Conservation (phyloP, 2,329 filamentous ascomycete genomes). For the Microdochium nivale region DNA sequence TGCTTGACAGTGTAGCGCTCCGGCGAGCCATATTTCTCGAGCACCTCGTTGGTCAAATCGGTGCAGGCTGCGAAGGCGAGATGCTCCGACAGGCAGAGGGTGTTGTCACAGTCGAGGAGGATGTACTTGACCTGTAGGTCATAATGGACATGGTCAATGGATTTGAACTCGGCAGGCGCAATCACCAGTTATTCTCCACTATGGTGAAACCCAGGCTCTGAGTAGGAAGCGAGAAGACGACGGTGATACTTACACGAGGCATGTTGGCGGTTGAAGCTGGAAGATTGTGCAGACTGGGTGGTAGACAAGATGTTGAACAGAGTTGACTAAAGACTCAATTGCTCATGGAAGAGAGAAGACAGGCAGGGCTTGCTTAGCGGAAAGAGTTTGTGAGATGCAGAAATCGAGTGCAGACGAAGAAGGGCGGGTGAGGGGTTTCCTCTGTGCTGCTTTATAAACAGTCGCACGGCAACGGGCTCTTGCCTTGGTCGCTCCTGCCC, state of each 20-base stretch:
- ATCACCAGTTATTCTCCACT: background rate
- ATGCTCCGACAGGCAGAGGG: constrained; percentile 66
- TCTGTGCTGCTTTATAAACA: background rate
- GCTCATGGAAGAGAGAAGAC: background rate
- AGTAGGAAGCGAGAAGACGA: background rate
- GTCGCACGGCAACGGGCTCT: background rate
- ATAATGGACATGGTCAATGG: background rate
- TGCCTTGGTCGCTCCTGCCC: background rate
- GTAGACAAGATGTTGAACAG: too few relatives aligned
- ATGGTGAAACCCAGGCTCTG: background rate
- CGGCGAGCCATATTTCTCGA: constrained; percentile 50
- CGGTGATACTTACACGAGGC: constrained; percentile 20
- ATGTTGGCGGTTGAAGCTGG: constrained; percentile 11
- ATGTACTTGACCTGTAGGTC: constrained; percentile 46
- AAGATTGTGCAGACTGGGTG: background rate
- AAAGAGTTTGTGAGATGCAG: background rate
- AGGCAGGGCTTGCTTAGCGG: background rate
- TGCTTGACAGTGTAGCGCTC: constrained; percentile 60
- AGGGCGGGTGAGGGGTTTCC: background rate
- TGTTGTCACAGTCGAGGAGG: constrained; percentile 62
- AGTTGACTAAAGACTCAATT: background rate
- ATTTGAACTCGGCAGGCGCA: background rate
- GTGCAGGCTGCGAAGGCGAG: constrained; percentile 70
- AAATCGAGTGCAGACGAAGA: background rate
- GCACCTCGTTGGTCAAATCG: constrained; percentile 65